Percentiles rank a stretch among this genome's conserved stretches.
Evolutionary conservation across 2,329 filamentous ascomycete genomes (phyloP).

Genomic region (Claviceps sp.): DNA sequence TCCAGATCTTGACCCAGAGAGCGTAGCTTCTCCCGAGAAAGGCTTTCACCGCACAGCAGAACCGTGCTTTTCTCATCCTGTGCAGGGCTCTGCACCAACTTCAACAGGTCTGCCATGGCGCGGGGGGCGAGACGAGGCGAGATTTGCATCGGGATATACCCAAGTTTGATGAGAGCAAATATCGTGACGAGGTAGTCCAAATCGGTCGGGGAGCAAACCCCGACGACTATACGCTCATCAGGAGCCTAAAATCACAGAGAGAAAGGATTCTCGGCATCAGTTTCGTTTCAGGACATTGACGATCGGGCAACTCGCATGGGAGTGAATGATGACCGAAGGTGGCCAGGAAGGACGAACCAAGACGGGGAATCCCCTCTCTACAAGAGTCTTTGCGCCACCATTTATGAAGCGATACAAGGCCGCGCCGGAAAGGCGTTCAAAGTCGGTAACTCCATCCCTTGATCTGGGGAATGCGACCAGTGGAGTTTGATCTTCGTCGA

Average conservation of each 20-base stretch:
- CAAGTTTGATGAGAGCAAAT: constrained; percentile 1
- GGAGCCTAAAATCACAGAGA: neutral
- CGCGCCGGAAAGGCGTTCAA: neutral
- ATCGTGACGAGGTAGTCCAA: constrained; percentile 9
- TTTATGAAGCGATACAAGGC: neutral
- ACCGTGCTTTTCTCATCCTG: no score
- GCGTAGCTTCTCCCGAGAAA: neutral
- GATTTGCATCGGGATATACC: neutral
- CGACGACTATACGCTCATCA: neutral
- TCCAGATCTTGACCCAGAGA: neutral
- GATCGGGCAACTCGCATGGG: no score
- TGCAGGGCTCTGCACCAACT: neutral
- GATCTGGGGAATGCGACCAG: neutral
- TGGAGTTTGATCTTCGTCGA: neutral
- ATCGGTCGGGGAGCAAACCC: constrained; percentile 48
- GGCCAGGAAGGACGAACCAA: neutral
- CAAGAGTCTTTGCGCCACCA: neutral
- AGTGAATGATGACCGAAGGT: neutral
- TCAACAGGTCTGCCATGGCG: neutral
- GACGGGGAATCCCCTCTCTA: neutral
- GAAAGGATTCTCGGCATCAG: no score
- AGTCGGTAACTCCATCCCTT: neutral
- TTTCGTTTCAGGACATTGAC: no score
- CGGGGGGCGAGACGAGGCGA: neutral
- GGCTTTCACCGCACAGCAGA: neutral